Evolutionary conservation across 2,329 filamentous ascomycete species (phyloP), one percentile per base, ranked within the genome.

Genomic region (Elsinoe arachidis): DNA sequence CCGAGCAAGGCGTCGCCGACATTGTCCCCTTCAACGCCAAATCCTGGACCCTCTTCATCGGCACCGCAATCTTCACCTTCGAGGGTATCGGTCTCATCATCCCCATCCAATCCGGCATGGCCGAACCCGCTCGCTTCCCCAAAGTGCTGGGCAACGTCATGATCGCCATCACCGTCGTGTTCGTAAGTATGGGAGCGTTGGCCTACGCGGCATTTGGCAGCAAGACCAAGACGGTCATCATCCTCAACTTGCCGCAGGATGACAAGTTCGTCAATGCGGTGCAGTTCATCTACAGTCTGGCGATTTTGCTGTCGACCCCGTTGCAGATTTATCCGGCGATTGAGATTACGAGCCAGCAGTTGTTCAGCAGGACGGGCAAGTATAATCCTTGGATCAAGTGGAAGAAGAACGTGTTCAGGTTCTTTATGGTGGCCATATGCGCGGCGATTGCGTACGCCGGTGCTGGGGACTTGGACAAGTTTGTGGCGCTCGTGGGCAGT

Each of bases 311-410:
- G 10, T 96, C 90, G 35, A 99, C 93, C 0, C 93, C 93, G 5
- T 77, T 99, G 59, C 95, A 99, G 69, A 91, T 99, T 64, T 99
- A 97, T 78, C 93, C 93, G 0, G 93, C 93, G 43, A 97, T 99
- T 67, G 87, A 92, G 68, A 99, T 99, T 67, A 90, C 89, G 34
- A 91, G 95, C 73, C 96, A 95, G 65, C 90, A 90, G 63, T 79
- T 97, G 5, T 99, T 97, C 72, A 95, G 88, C 21, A 81, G 87
- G 68, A 96, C 90, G 61, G 91, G 93, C 65, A 99, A 99, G 74
- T 96, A 96, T 75, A 96, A 97, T 69, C 91, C 90, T 0, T 93
- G 89, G 69, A 95, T 99, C 78, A 99, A 99, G 77, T 99, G 93
- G 93, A 88, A 97, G 79, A 99, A 99, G 83, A 99, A 99, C 65